Base-by-base conservation (phyloP, 2,329 filamentous ascomycete genomes). In the Aureobasidium zeae region DNA sequence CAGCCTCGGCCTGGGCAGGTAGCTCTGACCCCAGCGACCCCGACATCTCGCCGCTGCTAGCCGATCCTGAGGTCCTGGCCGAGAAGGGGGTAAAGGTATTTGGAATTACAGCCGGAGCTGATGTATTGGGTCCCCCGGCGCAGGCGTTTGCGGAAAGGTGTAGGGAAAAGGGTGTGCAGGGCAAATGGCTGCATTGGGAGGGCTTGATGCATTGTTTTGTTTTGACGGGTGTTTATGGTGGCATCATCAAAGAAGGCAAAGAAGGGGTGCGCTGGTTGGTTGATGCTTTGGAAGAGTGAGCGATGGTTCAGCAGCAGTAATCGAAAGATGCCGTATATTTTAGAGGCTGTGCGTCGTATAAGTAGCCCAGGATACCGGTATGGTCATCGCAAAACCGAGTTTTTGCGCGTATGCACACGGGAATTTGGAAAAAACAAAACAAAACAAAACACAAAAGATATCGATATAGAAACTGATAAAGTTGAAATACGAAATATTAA, bases 131-230 rank as follows among this genome's bases (percentile, higher is more conserved):
- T 0, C 73, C 73, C 0, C 74, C 77, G 49, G 71, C 66, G 2
- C 49, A 72, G 1, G 49, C 63, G 0, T 73, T 76, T 36, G 54
- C 70, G 4, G 63, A 72, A 2, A 65, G 62, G 43, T 70, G 67
- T 5, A 59, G 61, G 20, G 54, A 67, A 31, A 53, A 58, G 13
- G 64, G 66, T 0, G 63, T 77, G 0, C 36, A 56, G 2, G 75
- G 75, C 0, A 61, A 72, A 44, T 78, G 75, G 76, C 50, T 79
- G 29, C 61, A 74, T 8, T 79, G 75, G 74, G 67, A 74, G 13
- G 68, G 68, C 13, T 71, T 77, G 57, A 78, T 79, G 71, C 75
- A 79, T 55, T 75, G 71, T 47, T 78, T 77, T 41, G 65, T 71
- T 1, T 55, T 78, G 25, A 67, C 70, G 1, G 69, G 66, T 33